Conservation (phyloP, 495 filamentous ascomycete species). For the Penicillium herquei region DNA sequence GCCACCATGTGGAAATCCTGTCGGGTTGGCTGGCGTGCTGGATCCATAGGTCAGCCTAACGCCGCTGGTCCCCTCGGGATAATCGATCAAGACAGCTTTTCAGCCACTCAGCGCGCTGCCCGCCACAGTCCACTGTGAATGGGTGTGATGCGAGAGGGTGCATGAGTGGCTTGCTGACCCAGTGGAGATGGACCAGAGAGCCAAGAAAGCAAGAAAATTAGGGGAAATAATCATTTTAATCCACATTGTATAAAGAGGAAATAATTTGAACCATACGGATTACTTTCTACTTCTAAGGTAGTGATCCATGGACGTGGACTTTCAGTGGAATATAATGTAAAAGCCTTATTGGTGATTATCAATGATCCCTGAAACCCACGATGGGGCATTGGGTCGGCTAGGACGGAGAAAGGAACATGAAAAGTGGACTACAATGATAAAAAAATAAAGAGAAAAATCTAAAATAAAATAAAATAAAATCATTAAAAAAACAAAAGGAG, state of each 20-base stretch:
- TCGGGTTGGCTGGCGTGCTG: constrained; percentile 13
- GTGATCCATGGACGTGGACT: constrained; percentile 12
- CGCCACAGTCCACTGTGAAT: constrained; percentile 16
- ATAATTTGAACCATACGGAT: neutral
- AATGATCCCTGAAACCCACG: constrained; percentile 15
- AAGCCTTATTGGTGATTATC: constrained; percentile 9
- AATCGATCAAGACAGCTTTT: constrained; percentile 15
- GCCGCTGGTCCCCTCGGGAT: constrained; percentile 17
- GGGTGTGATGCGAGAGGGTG: constrained; percentile 11
- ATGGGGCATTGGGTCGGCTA: neutral
- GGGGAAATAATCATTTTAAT: neutral
- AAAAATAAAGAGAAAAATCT: neutral
- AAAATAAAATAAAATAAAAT: neutral
- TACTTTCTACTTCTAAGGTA: neutral
- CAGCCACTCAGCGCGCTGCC: constrained; percentile 27
- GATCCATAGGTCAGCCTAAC: constrained; percentile 15
- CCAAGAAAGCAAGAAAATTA: neutral
- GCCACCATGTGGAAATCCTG: constrained; percentile 12
- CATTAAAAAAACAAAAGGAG: no score
- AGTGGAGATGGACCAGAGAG: constrained; percentile 2
- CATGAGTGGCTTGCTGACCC: constrained; percentile 6
- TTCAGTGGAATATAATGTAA: neutral
- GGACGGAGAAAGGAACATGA: neutral
- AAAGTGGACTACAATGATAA: neutral
- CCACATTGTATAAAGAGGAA: neutral